phyloP scores from a whole-genome alignment of 2,329 filamentous ascomycete species.

The Rhynchosporium secalis region DNA sequence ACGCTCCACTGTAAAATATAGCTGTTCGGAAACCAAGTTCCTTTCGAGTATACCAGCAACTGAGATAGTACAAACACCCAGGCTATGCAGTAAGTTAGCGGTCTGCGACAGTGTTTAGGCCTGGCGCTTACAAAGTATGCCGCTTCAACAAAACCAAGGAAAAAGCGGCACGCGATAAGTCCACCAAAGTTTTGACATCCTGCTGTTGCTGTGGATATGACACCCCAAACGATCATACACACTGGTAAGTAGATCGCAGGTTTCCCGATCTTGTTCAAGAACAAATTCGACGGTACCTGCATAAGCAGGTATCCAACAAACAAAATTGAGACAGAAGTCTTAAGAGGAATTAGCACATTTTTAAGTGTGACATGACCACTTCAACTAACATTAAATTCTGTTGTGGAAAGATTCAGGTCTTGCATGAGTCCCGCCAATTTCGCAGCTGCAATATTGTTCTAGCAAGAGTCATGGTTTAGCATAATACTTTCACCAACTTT shows the following conservation, averaged over 20 bases:
- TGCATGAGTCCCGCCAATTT: conserved; percentile 51
- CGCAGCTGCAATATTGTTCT: conserved; percentile 57
- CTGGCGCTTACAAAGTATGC: conserved; percentile 50
- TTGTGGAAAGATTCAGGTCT: conserved; percentile 45
- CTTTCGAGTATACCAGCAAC: conserved; percentile 68
- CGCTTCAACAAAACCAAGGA: conserved; percentile 56
- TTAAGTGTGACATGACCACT: background rate
- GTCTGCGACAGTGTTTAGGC: background rate
- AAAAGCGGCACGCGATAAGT: conserved; percentile 48
- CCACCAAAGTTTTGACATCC: conserved; percentile 49
- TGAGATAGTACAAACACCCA: conserved; percentile 63
- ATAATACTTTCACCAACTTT: conserved; percentile 27
- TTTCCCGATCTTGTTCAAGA: conserved; percentile 50
- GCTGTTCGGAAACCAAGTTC: conserved; percentile 67
- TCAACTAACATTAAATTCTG: conserved; percentile 44
- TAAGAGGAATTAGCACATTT: conserved; percentile 14
- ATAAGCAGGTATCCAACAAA: conserved; percentile 44
- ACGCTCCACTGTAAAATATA: conserved; percentile 65
- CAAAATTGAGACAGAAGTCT: conserved; percentile 45
- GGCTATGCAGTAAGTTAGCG: conserved; percentile 42
- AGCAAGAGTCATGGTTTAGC: background rate
- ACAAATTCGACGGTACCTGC: conserved; percentile 51
- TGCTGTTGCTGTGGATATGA: conserved; percentile 51
- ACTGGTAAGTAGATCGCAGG: conserved; percentile 53
- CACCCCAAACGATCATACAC: conserved; percentile 52